These are phyloP conservation scores for Ceratobasidium sp. DNA, from an alignment of 1,284 basidiomycete species.

Conservation along the genomic window DNA sequence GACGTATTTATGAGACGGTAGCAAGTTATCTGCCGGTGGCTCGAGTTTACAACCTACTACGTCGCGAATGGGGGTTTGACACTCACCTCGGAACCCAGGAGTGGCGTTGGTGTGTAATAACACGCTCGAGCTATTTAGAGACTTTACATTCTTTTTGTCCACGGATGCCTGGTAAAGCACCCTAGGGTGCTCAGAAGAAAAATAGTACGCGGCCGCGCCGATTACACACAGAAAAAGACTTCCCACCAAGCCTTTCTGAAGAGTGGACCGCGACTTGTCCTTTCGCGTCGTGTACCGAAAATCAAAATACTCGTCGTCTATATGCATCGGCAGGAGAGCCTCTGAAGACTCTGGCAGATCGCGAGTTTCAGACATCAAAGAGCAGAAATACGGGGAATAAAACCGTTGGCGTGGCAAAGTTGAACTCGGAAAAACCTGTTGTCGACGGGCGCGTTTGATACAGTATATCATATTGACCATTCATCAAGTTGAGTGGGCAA, in stretches of 20 bases:
- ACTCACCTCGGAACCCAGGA: conserved; percentile 14
- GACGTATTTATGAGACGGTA: conserved; percentile 32
- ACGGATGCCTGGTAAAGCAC: background rate
- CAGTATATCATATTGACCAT: no score
- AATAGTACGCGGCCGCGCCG: background rate
- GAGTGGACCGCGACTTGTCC: background rate
- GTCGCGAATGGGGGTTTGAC: background rate
- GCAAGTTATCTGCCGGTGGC: conserved; percentile 42
- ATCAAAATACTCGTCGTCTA: background rate
- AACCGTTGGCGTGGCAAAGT: no score
- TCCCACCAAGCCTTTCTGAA: background rate
- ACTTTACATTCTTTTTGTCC: background rate
- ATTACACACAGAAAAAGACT: background rate
- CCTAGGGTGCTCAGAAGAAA: background rate
- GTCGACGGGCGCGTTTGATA: no score
- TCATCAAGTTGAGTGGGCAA: no score
- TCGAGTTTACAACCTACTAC: background rate
- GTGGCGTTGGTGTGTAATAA: conserved; percentile 8
- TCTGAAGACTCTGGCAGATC: no score
- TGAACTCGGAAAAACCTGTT: no score
- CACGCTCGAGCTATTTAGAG: background rate
- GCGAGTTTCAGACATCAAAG: no score
- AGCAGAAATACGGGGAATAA: no score
- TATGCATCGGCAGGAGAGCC: no score
- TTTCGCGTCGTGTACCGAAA: background rate